These are phyloP conservation scores for Carex pumila DNA, from an alignment of 176 grass and related monocot species.

Conservation along the genomic window DNA sequence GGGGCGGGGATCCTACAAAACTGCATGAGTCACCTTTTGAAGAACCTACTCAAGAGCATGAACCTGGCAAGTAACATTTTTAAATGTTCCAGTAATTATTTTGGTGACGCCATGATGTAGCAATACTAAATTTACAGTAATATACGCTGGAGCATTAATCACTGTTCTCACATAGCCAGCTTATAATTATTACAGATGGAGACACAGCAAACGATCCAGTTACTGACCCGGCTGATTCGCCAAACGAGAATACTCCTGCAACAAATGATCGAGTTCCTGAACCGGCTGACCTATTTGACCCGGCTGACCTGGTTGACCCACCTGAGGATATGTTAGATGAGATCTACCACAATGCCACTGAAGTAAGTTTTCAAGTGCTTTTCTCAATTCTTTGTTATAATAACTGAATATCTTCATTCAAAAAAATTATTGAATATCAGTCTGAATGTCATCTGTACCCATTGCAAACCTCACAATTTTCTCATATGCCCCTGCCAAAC, in stretches of 20 bases:
- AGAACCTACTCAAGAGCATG: slow-evolving; percentile 37
- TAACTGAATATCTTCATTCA: too few species aligned
- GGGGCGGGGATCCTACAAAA: slow-evolving; percentile 67
- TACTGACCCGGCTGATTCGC: neutral
- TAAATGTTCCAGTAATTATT: neutral
- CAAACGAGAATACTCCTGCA: slow-evolving; percentile 13
- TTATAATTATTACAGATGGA: slow-evolving; percentile 34
- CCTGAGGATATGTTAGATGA: slow-evolving; percentile 73
- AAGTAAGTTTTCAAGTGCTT: slow-evolving; percentile 29
- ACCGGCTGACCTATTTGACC: neutral
- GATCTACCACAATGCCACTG: slow-evolving; percentile 44
- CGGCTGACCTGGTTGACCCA: slow-evolving; percentile 5
- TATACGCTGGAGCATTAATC: neutral
- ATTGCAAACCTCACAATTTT: neutral
- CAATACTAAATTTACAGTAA: neutral
- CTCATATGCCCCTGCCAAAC: neutral
- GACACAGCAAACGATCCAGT: slow-evolving; percentile 22
- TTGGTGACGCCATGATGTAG: neutral
- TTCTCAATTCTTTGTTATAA: neutral
- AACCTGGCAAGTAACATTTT: slow-evolving; percentile 24
- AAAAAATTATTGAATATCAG: too few species aligned
- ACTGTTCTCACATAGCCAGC: neutral
- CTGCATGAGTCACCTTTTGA: slow-evolving; percentile 46
- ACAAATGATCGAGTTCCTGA: slow-evolving; percentile 2
- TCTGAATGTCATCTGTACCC: neutral